Evolutionary conservation across 805 yeast species (phyloP).

Genomic region (Cyberlindnera misumaiensis): DNA sequence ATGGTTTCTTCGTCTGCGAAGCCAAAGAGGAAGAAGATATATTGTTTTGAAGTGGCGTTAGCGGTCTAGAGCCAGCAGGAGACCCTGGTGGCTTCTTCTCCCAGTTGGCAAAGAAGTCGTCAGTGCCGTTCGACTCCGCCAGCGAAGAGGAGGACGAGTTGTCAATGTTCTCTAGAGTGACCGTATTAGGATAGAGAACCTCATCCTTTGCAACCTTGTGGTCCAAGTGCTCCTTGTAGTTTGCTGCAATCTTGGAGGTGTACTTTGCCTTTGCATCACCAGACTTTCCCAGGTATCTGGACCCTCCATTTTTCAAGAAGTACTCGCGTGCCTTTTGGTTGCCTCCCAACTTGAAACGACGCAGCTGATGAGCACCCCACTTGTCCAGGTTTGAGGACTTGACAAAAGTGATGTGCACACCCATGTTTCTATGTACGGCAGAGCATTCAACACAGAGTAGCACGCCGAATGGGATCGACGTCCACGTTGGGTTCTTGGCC

Average conservation of each 20-base stretch:
- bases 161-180: constrained; percentile 52
- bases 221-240: constrained; percentile 75
- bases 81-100: constrained; percentile 48
- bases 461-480: constrained; percentile 94
- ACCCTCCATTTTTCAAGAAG: constrained; percentile 80
- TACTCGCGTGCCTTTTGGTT: constrained; percentile 81
- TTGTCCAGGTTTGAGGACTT: constrained; percentile 87
- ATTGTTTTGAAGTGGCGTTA: constrained; percentile 16
- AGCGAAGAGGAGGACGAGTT: constrained; percentile 28
- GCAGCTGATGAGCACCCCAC: constrained; percentile 86
- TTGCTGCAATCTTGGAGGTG: constrained; percentile 69
- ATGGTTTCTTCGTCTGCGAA: constrained; percentile 18
- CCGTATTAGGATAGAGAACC: constrained; percentile 60
- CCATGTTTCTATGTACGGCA: constrained; percentile 90
- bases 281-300: constrained; percentile 50
- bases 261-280: constrained; percentile 73
- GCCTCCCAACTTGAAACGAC: constrained; percentile 92
- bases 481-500: constrained; percentile 95
- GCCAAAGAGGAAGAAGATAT: constrained; percentile 6
- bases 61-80: constrained; percentile 26
- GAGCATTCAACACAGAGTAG: constrained; percentile 91
- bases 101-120: constrained; percentile 91
- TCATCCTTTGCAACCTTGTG: constrained; percentile 63
- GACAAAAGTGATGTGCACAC: constrained; percentile 94
- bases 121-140: constrained; percentile 40